These are phyloP conservation scores for Fistulifera pelliculosa DNA, from an alignment of 108 stramenopile species.

Conservation along the genomic window DNA sequence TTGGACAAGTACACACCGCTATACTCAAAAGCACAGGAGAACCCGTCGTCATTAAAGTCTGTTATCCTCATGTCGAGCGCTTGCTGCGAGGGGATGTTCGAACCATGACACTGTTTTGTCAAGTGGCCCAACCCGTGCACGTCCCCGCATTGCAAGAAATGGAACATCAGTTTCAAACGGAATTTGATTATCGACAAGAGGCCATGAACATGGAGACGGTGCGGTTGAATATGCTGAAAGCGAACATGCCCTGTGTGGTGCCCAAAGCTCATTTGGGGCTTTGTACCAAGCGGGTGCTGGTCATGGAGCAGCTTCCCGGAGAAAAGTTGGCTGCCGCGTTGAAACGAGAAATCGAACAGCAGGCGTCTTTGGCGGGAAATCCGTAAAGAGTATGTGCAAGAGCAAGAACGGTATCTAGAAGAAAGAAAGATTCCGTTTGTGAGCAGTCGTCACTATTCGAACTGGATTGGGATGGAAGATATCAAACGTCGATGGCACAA, in stretches of 20 bases:
- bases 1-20: constrained; percentile 83
- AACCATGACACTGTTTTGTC: constrained; percentile 71
- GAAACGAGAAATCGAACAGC: constrained; percentile 40
- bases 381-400: constrained; percentile 37
- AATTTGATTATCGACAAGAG: constrained; percentile 88
- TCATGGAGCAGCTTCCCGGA: constrained; percentile 78
- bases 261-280: constrained; percentile 57
- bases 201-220: constrained; percentile 52
- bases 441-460: constrained; percentile 38
- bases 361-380: constrained; percentile 36
- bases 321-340: constrained; percentile 62
- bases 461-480: constrained; percentile 42
- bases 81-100: constrained; percentile 71
- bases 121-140: constrained; percentile 83
- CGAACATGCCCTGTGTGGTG: constrained; percentile 53
- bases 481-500: constrained; percentile 41
- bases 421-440: constrained; percentile 34
- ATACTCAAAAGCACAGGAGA: constrained; percentile 46
- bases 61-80: constrained; percentile 74
- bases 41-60: constrained; percentile 70
- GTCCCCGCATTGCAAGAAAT: constrained; percentile 82
- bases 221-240: constrained; percentile 49
- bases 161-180: constrained; percentile 86
- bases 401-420: constrained; percentile 31
- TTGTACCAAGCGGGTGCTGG: constrained; percentile 67